A percentile compares a stretch with the other conserved stretches of the same genome.
These are phyloP conservation scores for button mushroom (Agaricus bisporus) DNA, from an alignment of 768 basidiomycete genomes.

Conservation along the genomic window DNA sequence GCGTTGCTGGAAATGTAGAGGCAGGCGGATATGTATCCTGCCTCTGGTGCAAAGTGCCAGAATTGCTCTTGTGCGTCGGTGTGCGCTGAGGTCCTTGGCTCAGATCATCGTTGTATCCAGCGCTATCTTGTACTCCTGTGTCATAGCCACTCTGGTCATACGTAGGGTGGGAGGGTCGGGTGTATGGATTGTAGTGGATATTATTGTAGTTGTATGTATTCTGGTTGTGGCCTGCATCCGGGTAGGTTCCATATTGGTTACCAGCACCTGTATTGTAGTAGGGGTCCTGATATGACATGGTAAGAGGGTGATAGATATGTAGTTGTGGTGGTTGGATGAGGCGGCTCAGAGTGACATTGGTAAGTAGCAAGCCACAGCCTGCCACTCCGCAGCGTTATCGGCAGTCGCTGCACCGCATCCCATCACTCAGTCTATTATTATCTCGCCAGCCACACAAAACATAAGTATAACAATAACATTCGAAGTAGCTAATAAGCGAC, in stretches of 20 bases:
- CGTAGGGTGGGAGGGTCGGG: constrained; percentile 47
- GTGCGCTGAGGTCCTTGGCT: constrained; percentile 10
- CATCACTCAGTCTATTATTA: background rate
- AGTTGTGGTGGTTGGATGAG: background rate
- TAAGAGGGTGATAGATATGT: background rate
- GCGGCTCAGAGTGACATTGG: background rate
- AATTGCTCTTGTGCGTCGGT: constrained; percentile 1
- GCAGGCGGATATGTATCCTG: constrained; percentile 7
- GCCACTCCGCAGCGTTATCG: background rate
- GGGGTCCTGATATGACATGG: constrained; percentile 53
- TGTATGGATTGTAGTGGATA: constrained; percentile 33
- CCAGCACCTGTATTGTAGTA: constrained; percentile 26
- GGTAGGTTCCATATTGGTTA: constrained; percentile 17
- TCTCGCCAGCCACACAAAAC: background rate
- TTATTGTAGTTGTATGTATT: constrained; percentile 26
- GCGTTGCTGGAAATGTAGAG: background rate
- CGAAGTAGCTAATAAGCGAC: background rate
- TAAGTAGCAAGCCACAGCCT: background rate
- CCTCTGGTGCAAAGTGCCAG: background rate
- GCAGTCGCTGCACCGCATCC: constrained; percentile 2
- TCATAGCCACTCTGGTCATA: constrained; percentile 44
- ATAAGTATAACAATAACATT: background rate
- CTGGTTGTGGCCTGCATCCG: constrained; percentile 5
- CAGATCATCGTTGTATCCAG: constrained; percentile 4
- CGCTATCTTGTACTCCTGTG: background rate